Percentiles rank a stretch among this genome's conserved stretches.
Evolutionary conservation across 805 yeast species (phyloP).

Genomic region (Barnettozyma populi): DNA sequence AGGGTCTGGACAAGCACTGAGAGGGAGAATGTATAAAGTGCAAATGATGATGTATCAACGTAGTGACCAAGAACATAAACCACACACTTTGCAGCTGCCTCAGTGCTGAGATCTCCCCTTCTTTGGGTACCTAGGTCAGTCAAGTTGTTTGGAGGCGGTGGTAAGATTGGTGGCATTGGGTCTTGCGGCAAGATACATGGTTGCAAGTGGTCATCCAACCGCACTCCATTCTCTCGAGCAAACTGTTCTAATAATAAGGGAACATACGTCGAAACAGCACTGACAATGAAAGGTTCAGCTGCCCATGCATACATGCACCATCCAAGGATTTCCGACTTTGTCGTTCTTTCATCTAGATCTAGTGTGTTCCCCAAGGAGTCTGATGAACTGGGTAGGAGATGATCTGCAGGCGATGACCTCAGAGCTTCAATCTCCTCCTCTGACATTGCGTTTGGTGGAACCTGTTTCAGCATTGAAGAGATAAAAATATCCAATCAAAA

Average conservation of each 20-base stretch:
- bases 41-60: conserved; percentile 69
- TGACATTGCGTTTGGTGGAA: background rate
- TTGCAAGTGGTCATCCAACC: conserved; percentile 47
- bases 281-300: conserved; percentile 74
- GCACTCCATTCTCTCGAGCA: conserved; percentile 69
- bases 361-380: background rate
- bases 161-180: conserved; percentile 29
- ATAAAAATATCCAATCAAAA: too few species aligned
- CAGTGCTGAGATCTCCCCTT: background rate
- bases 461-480: background rate
- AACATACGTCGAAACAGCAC: conserved; percentile 74
- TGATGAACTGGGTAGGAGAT: background rate
- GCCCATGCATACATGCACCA: conserved; percentile 73
- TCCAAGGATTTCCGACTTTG: conserved; percentile 46
- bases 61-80: conserved; percentile 38
- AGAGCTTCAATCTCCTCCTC: background rate
- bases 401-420: background rate
- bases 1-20: conserved; percentile 71
- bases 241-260: conserved; percentile 66
- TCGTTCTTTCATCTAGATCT: conserved; percentile 26
- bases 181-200: conserved; percentile 42
- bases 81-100: conserved; percentile 36
- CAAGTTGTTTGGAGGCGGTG: conserved; percentile 26
- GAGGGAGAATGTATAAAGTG: conserved; percentile 65
- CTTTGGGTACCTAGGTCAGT: background rate